These are phyloP conservation scores for Willaertia magna DNA, from an alignment of 208 protist genomes.

Conservation along the genomic window DNA sequence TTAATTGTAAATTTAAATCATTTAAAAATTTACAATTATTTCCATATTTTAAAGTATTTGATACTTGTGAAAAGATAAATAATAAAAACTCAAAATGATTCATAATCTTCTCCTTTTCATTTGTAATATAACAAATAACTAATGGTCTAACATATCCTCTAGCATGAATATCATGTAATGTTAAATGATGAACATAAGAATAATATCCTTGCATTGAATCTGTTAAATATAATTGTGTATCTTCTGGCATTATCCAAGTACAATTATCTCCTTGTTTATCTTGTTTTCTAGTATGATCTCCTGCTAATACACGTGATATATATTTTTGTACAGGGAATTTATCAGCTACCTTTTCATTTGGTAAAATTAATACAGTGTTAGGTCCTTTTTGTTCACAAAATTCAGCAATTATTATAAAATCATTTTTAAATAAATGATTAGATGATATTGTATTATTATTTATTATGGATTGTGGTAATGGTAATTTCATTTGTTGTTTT, in stretches of 20 bases:
- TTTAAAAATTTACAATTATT: background rate
- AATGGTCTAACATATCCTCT: constrained; percentile 12
- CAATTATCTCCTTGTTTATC: background rate
- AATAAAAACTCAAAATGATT: background rate
- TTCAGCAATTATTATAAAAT: constrained; percentile 2
- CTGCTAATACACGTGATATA: background rate
- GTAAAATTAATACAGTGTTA: background rate
- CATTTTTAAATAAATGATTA: background rate
- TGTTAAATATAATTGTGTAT: background rate
- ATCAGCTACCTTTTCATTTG: background rate
- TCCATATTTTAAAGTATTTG: background rate
- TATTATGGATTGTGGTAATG: no score
- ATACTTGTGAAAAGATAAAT: background rate
- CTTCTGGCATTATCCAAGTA: background rate
- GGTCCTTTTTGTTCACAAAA: constrained; percentile 12
- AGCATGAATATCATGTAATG: background rate
- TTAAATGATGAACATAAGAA: background rate
- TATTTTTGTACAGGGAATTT: background rate
- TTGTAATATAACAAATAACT: background rate
- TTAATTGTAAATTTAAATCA: background rate
- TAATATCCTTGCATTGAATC: background rate
- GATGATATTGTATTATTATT: no score
- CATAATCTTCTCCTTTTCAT: background rate
- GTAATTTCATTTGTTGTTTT: no score
- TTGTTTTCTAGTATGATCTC: background rate